Evolutionary conservation across 768 basidiomycete genomes (phyloP), one percentile per base, ranked within the genome.

Genomic region (Tulasnella sp.): DNA sequence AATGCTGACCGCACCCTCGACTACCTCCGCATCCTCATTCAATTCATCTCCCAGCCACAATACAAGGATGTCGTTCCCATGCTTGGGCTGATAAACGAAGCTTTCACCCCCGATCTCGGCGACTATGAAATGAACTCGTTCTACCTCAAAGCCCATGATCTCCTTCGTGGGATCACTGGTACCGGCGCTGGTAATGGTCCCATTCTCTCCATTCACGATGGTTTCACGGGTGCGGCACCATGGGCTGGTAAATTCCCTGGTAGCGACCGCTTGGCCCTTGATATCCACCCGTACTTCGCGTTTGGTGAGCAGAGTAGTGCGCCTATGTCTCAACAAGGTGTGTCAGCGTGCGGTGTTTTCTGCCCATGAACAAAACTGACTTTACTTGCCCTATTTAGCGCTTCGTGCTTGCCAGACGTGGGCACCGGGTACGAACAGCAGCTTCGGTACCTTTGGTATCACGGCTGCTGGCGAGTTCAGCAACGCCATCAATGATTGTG

Each of bases 1-100:
- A 92, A 92, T 65, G 90, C 85, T 8, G 76, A 91, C 67, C 75
- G 89, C 21, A 76, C 83, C 14, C 71, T 91, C 35, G 77, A 84
- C 66, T 82, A 84, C 63, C 80, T 92, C 60, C 77, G 89, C 23
- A 74, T 82, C 34, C 69, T 86, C 61, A 76, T 79, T 45, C 83
- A 86, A 70, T 94, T 93, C 72, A 82, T 93, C 67, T 77, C 79
- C 2, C 85, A 89, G 67, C 78, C 82, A 62, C 73, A 79, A 63
- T 88, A 84, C 72, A 72, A 70, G 57, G 71, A 82, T 54, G 76
- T 88, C 50, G 65, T 70, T 4, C 62, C 65, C 43, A 71, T 72
- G 67, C 67, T 74, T 56, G 65, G 68, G 21, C 49, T 74, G 34
- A 62, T 70, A 61, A 70, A 70, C 59, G 69, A 70, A 56, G 68